Percentiles rank a stretch among this genome's conserved stretches.
Conservation (phyloP, 1,284 basidiomycete species). For the Moesziomyces sp. region DNA sequence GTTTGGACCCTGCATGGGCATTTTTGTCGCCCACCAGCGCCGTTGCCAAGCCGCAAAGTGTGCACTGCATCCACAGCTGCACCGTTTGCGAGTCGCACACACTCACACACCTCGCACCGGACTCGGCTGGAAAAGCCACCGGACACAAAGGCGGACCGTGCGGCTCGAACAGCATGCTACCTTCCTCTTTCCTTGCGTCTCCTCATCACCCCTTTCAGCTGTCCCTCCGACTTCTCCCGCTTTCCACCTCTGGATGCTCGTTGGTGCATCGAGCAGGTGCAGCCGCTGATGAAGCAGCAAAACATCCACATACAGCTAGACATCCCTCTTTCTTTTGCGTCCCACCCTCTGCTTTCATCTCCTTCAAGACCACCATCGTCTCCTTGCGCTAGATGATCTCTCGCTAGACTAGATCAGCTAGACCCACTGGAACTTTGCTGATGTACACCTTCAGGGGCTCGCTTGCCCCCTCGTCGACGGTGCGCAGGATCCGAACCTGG, state of each 20-base stretch:
- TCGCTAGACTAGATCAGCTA: no score
- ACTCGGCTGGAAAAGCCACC: no score
- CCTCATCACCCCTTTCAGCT: background rate
- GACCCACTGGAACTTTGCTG: no score
- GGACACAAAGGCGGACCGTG: background rate
- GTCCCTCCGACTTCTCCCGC: background rate
- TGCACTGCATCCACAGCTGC: no score
- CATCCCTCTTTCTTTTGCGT: no score
- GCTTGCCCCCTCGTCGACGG: slow-evolving; percentile 30
- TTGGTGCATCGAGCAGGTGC: background rate
- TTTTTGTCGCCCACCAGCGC: no score
- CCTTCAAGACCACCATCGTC: no score
- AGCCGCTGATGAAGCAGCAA: background rate
- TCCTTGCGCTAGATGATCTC: no score
- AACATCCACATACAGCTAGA: background rate
- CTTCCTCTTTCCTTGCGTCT: background rate
- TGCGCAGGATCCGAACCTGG: slow-evolving; percentile 30
- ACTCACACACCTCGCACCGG: no score
- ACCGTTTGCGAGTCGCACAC: no score
- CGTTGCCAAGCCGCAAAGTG: no score
- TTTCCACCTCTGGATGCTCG: background rate
- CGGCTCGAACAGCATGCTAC: background rate
- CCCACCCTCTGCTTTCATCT: no score
- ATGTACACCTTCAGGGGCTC: slow-evolving; percentile 40
- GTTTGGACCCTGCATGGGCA: background rate